Percentiles rank a stretch among this genome's conserved stretches.
Evolutionary conservation across 139 green algal genomes (phyloP).

Genomic region (Haematococcus sp.): DNA sequence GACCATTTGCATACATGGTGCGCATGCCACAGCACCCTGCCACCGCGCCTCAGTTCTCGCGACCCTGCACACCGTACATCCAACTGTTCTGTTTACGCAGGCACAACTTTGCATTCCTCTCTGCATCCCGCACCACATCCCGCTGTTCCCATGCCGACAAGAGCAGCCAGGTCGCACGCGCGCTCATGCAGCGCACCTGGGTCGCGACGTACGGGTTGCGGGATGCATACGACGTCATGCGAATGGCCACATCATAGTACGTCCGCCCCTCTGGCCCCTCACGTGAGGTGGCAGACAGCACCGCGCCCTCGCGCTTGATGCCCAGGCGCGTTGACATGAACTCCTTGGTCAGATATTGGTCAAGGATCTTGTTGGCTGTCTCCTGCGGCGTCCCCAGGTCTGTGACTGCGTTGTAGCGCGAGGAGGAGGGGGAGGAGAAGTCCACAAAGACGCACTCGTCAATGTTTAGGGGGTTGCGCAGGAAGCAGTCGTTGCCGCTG

Average conservation of each 20-base stretch:
- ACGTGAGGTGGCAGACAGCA: conserved; percentile 27
- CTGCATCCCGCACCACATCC: too few relatives aligned
- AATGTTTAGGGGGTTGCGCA: conserved; percentile 77
- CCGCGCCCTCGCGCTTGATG: conserved; percentile 44
- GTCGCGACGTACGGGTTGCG: conserved; percentile 75
- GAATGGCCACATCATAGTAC: conserved; percentile 53
- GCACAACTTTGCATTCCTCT: too few relatives aligned
- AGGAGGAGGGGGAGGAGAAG: conserved; percentile 82
- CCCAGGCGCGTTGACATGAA: conserved; percentile 94
- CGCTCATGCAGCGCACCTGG: too few relatives aligned
- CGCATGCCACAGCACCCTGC: too few relatives aligned
- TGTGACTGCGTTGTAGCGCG: conserved; percentile 59
- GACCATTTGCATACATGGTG: too few relatives aligned
- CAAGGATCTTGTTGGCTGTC: conserved; percentile 60
- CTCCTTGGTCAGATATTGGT: conserved; percentile 85
- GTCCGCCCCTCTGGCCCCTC: conserved; percentile 25
- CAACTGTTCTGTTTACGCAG: too few relatives aligned
- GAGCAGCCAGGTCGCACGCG: too few relatives aligned
- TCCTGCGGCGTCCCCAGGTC: conserved; percentile 82
- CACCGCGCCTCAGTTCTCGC: too few relatives aligned
- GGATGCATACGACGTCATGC: conserved; percentile 74
- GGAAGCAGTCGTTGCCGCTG: conserved; percentile 88
- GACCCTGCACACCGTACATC: too few relatives aligned
- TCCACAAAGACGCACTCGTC: conserved; percentile 94
- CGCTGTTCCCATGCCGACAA: too few relatives aligned